Evolutionary conservation across 495 filamentous ascomycete genomes (phyloP).

Genomic region (Pseudevernia furfuracea): DNA sequence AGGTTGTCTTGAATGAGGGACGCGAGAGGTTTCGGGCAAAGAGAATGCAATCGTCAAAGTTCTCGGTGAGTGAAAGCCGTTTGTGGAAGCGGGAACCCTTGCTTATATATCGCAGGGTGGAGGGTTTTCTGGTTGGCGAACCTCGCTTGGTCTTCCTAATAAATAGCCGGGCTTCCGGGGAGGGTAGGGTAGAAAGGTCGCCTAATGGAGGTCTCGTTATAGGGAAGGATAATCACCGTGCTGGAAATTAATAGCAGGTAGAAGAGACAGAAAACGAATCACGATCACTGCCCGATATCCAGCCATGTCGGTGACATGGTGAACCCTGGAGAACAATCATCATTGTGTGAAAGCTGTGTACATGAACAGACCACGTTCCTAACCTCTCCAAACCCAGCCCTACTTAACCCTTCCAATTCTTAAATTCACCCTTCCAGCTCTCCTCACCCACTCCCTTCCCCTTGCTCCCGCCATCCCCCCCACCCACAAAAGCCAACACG

Average conservation of each 20-base stretch:
- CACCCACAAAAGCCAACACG: constrained; percentile 48
- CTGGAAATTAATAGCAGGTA: not conserved
- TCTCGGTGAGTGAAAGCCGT: not conserved
- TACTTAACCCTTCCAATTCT: constrained; percentile 8
- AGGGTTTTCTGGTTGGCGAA: not conserved
- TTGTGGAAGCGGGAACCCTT: not conserved
- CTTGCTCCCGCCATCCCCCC: not conserved
- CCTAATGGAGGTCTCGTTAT: not conserved
- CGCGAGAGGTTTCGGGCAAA: not conserved
- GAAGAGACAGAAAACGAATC: not conserved
- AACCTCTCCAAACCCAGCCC: not conserved
- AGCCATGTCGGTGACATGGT: constrained; percentile 1
- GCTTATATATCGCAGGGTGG: not conserved
- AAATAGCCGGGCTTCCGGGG: not conserved
- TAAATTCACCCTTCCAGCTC: constrained; percentile 4
- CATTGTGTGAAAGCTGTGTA: constrained; percentile 8
- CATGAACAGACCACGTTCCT: not conserved
- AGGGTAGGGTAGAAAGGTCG: not conserved
- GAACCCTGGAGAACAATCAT: not conserved
- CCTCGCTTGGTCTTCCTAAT: not conserved
- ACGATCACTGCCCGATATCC: not conserved
- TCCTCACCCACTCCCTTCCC: not conserved
- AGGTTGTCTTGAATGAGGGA: not conserved
- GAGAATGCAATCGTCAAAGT: not conserved
- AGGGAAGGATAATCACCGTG: not conserved